A percentile compares a stretch with the other conserved stretches of the same genome.
Evolutionary conservation across 306 rosid species (phyloP).

Genomic region (Rubus idaeus): DNA sequence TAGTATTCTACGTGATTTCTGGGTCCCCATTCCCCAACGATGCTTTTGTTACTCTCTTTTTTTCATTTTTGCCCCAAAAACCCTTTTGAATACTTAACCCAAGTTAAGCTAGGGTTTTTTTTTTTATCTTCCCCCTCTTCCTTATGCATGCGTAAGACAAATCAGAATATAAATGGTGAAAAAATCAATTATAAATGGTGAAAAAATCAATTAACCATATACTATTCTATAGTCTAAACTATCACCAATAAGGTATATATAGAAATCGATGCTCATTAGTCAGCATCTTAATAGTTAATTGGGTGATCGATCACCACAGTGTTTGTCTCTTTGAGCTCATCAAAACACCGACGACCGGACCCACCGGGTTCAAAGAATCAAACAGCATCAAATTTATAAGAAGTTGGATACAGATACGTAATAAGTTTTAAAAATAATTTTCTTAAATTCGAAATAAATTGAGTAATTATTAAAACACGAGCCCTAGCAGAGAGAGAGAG

Average conservation of each 20-base stretch:
- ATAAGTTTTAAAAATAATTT: neutral
- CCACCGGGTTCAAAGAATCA: neutral
- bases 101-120: neutral
- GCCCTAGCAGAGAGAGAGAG: neutral
- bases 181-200: too few relatives aligned
- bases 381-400: neutral
- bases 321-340: slow-evolving; percentile 1
- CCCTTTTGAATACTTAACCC: neutral
- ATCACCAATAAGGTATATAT: neutral
- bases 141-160: too few relatives aligned
- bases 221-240: neutral
- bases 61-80: neutral
- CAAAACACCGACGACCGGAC: neutral
- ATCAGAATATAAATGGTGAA: too few relatives aligned
- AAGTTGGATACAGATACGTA: neutral
- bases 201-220: neutral
- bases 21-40: slow-evolving; percentile 2
- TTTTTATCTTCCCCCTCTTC: too few relatives aligned
- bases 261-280: neutral
- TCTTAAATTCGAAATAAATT: neutral
- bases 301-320: neutral
- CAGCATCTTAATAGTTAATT: neutral
- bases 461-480: neutral
- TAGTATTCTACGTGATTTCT: slow-evolving; percentile 12
- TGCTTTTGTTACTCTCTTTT: neutral